Percentiles rank a stretch among this genome's conserved stretches.
These are phyloP conservation scores for Colletotrichum eleusines DNA, from an alignment of 2,329 filamentous ascomycete genomes.

Conservation along the genomic window DNA sequence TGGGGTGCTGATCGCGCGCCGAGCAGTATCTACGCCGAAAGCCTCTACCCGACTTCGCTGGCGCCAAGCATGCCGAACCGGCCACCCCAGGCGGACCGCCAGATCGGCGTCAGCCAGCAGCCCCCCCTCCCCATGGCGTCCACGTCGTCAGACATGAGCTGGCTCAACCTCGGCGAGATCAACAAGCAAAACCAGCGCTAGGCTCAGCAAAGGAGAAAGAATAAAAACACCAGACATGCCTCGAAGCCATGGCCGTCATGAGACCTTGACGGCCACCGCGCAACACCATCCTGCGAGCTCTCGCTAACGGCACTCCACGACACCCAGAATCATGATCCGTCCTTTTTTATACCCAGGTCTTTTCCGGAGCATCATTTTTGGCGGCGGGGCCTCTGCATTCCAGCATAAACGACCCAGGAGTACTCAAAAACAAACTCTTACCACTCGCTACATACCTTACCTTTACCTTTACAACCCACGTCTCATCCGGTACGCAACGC, in stretches of 20 bases:
- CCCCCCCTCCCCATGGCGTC: slow-evolving; percentile 64
- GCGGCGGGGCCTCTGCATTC: slow-evolving; percentile 35
- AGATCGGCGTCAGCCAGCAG: slow-evolving; percentile 59
- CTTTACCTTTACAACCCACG: slow-evolving; percentile 13
- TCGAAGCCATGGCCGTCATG: slow-evolving; percentile 37
- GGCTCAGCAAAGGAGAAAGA: background rate
- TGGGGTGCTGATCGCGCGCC: slow-evolving; percentile 65
- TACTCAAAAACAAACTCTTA: slow-evolving; percentile 42
- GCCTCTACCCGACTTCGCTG: slow-evolving; percentile 57
- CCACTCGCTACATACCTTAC: slow-evolving; percentile 39
- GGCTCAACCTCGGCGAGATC: slow-evolving; percentile 76
- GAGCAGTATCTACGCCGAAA: slow-evolving; percentile 64
- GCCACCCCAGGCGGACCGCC: slow-evolving; percentile 45
- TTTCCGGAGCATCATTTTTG: slow-evolving; percentile 43
- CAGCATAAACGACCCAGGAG: slow-evolving; percentile 42
- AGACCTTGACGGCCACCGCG: slow-evolving; percentile 34
- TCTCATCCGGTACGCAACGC: slow-evolving; percentile 24
- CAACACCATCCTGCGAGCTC: slow-evolving; percentile 29
- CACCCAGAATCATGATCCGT: slow-evolving; percentile 43
- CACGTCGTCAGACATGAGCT: slow-evolving; percentile 78
- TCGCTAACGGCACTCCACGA: slow-evolving; percentile 41
- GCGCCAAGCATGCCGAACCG: slow-evolving; percentile 52
- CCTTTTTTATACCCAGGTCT: slow-evolving; percentile 44
- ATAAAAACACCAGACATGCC: slow-evolving; percentile 11
- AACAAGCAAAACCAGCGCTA: slow-evolving; percentile 40